A percentile compares a stretch with the other conserved stretches of the same genome.
phyloP scores from a whole-genome alignment of 2,329 filamentous ascomycete genomes.

The Leptographium flavum region DNA sequence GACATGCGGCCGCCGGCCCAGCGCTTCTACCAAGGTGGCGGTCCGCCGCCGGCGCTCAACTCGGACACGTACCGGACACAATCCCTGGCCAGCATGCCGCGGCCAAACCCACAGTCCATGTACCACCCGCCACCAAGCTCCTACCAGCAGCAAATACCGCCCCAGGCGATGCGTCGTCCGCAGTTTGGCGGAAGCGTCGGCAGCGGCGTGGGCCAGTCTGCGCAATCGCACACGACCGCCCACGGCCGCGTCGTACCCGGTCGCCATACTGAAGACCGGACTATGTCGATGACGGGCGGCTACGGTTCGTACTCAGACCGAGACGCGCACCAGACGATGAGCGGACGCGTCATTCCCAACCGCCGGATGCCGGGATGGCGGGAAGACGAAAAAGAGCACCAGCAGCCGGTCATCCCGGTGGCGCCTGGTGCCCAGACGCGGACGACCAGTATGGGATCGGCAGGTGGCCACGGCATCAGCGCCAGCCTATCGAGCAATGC shows the following conservation, averaged over 20 bases:
- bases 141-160: conserved; percentile 48
- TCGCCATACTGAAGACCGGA: conserved; percentile 66
- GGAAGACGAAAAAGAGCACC: conserved; percentile 17
- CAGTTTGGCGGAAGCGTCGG: conserved; percentile 43
- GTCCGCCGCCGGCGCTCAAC: conserved; percentile 58
- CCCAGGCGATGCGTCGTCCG: conserved; percentile 65
- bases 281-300: conserved; percentile 87
- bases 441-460: conserved; percentile 26
- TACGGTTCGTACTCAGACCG: conserved; percentile 50
- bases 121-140: conserved; percentile 50
- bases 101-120: conserved; percentile 42
- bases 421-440: conserved; percentile 35
- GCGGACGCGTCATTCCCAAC: conserved; percentile 78
- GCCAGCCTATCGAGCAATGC: conserved; percentile 21
- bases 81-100: conserved; percentile 65
- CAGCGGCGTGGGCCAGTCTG: conserved; percentile 21
- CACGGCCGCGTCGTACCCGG: conserved; percentile 87
- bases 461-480: conserved; percentile 19
- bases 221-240: conserved; percentile 65
- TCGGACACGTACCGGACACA: conserved; percentile 83
- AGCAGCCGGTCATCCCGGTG: conserved; percentile 15
- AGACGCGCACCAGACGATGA: conserved; percentile 82
- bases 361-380: conserved; percentile 31
- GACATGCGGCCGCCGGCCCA: conserved; percentile 32
- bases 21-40: conserved; percentile 47